phyloP scores from a whole-genome alignment of 2,329 filamentous ascomycete species.

The Aspergillus pseudoterreus region DNA sequence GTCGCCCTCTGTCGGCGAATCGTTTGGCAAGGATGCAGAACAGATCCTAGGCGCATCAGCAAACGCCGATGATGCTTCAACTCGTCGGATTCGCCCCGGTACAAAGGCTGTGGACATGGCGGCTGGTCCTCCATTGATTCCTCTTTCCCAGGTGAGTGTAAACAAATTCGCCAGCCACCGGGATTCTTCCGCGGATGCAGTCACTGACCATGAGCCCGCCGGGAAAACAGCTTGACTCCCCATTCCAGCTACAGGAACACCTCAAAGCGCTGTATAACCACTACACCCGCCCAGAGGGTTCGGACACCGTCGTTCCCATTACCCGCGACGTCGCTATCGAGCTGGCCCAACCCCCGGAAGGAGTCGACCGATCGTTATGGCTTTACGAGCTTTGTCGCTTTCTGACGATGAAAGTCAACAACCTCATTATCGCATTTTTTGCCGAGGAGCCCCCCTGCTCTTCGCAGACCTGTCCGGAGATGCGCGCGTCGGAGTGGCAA shows the following conservation, averaged over 20 bases:
- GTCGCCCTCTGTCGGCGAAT: constrained; percentile 64
- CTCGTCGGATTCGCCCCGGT: constrained; percentile 83
- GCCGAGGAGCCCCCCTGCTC: constrained; percentile 88
- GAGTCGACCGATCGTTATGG: constrained; percentile 85
- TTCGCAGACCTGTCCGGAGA: constrained; percentile 85
- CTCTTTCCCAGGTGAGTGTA: constrained; percentile 69
- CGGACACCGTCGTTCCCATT: constrained; percentile 65
- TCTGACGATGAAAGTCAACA: constrained; percentile 90
- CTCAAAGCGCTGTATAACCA: constrained; percentile 86
- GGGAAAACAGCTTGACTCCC: constrained; percentile 75
- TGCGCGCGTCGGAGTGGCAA: constrained; percentile 98
- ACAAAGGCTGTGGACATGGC: constrained; percentile 92
- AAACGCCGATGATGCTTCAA: constrained; percentile 67
- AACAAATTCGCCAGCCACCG: constrained; percentile 2
- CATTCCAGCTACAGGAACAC: constrained; percentile 96
- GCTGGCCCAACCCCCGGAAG: constrained; percentile 74
- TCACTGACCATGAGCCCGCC: constrained; percentile 4
- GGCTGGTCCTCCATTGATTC: constrained; percentile 81
- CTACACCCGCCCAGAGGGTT: constrained; percentile 62
- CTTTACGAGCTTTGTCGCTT: constrained; percentile 97
- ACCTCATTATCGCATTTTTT: constrained; percentile 86
- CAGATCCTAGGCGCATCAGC: constrained; percentile 52
- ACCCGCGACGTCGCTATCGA: constrained; percentile 69
- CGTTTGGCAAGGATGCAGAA: constrained; percentile 57
- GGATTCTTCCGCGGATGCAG: background rate